These are phyloP conservation scores for Perkinsus chesapeaki DNA, from an alignment of 169 alveolate species.

Conservation along the genomic window DNA sequence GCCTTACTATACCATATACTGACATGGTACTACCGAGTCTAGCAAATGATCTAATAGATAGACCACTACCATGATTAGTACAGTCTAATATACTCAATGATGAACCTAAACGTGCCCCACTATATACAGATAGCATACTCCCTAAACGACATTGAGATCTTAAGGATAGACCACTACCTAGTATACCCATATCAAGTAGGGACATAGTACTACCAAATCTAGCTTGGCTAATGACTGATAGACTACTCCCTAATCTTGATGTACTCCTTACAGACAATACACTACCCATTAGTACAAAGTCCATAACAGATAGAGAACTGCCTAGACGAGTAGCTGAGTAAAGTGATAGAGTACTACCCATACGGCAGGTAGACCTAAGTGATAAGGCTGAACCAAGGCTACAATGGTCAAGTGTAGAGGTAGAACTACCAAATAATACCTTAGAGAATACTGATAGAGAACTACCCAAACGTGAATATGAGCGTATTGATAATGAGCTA, in stretches of 20 bases:
- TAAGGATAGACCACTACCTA: background rate
- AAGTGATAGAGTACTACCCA: background rate
- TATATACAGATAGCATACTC: background rate
- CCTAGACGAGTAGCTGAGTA: slow-evolving; percentile 9
- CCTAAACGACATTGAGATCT: background rate
- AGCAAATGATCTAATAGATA: slow-evolving; percentile 10
- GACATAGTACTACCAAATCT: background rate
- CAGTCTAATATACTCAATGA: slow-evolving; percentile 1
- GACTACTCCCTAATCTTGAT: background rate
- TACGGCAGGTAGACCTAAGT: slow-evolving; percentile 2
- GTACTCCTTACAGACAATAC: slow-evolving; percentile 7
- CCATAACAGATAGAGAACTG: background rate
- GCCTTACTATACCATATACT: slow-evolving; percentile 20
- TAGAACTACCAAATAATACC: slow-evolving; percentile 20
- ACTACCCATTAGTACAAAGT: slow-evolving; percentile 5
- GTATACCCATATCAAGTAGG: background rate
- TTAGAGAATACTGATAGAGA: slow-evolving; percentile 12
- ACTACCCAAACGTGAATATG: background rate
- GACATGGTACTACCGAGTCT: slow-evolving; percentile 7
- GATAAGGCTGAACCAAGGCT: slow-evolving; percentile 10
- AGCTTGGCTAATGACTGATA: background rate
- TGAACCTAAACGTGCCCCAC: slow-evolving; percentile 1
- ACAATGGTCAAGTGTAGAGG: slow-evolving; percentile 8
- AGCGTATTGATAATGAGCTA: slow-evolving; percentile 9
- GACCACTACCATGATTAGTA: background rate